These are phyloP conservation scores for Boletellus dicymbophilus DNA, from an alignment of 1,284 basidiomycete species.

Conservation along the genomic window DNA sequence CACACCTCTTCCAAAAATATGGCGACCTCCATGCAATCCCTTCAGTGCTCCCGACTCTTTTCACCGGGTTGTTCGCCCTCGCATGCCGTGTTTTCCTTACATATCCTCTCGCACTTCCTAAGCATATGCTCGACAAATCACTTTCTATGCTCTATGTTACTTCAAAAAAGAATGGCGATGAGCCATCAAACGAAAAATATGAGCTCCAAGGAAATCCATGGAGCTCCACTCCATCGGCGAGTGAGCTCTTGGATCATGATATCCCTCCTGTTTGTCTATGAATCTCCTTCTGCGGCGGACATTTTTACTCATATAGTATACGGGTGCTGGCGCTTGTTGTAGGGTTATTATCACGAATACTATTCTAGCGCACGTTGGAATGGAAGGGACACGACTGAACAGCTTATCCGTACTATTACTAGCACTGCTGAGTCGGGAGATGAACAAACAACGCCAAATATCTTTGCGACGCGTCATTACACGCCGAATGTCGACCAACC, in stretches of 20 bases:
- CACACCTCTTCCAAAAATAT: conserved; percentile 26
- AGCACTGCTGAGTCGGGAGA: no score
- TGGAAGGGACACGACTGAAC: conserved; percentile 13
- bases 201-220: conserved; percentile 27
- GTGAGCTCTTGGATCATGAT: conserved; percentile 31
- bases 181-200: conserved; percentile 32
- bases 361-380: conserved; percentile 36
- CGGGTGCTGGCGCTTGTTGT: conserved; percentile 44
- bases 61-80: conserved; percentile 43
- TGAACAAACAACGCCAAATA: conserved; percentile 41
- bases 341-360: conserved; percentile 42
- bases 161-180: conserved; percentile 31
- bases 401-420: no score
- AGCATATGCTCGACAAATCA: conserved; percentile 37
- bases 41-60: conserved; percentile 41
- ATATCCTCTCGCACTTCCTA: conserved; percentile 48
- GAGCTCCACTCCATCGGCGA: conserved; percentile 24
- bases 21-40: conserved; percentile 27
- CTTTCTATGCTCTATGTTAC: conserved; percentile 34
- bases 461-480: conserved; percentile 70
- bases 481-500: conserved; percentile 37
- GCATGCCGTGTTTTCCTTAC: conserved; percentile 46
- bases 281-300: conserved; percentile 37
- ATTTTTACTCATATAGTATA: conserved; percentile 47
- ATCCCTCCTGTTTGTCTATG: conserved; percentile 53